Evolutionary conservation across 2,329 filamentous ascomycete genomes (phyloP).

Genomic region (Diaporthe destruens): DNA sequence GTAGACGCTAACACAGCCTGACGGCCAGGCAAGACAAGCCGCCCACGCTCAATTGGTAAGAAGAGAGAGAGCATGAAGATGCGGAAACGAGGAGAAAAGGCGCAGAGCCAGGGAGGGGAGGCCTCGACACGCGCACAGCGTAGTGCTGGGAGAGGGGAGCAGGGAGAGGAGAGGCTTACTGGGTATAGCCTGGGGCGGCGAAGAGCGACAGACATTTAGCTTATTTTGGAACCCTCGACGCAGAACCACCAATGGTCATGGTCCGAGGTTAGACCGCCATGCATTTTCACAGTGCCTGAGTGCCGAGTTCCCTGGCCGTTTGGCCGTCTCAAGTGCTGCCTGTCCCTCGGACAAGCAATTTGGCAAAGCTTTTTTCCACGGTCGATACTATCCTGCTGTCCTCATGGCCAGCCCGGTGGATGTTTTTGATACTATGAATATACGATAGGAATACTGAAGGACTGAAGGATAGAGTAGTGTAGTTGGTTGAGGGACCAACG

Average conservation of each 20-base stretch:
- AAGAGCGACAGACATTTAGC: slow-evolving; percentile 9
- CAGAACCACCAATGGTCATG: not conserved
- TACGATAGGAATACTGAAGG: not conserved
- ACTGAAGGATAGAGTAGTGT: not conserved
- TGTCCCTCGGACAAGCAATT: slow-evolving; percentile 4
- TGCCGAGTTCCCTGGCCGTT: not conserved
- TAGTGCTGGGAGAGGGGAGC: too few species aligned
- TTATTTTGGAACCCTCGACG: not conserved
- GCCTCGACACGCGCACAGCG: not conserved
- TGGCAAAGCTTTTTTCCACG: not conserved
- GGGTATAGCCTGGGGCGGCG: slow-evolving; percentile 15
- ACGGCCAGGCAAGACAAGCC: not conserved
- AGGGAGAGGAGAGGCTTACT: not conserved
- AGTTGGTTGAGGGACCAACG: not conserved
- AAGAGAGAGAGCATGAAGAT: not conserved
- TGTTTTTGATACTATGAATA: not conserved
- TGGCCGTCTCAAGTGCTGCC: not conserved
- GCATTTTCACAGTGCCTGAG: not conserved
- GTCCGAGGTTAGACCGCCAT: slow-evolving; percentile 16
- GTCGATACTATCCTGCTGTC: not conserved
- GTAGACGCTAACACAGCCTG: not conserved
- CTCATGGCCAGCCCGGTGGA: not conserved
- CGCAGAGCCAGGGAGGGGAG: not conserved
- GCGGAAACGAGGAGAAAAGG: not conserved
- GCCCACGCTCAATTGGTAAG: not conserved